These are phyloP conservation scores for Trypanosoma lewisi DNA, from an alignment of 208 protist species.

Conservation along the genomic window DNA sequence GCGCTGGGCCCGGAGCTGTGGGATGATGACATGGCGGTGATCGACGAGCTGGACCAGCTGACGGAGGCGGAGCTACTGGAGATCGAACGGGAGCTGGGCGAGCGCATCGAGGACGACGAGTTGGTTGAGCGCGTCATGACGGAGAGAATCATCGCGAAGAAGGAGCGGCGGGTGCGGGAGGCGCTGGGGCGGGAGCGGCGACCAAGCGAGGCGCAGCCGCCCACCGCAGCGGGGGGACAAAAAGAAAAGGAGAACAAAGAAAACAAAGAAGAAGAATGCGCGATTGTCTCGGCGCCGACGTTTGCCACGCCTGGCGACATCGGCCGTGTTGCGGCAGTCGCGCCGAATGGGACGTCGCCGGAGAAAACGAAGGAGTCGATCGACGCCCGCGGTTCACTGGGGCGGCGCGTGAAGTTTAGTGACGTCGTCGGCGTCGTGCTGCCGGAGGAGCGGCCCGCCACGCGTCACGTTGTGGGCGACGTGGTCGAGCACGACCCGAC, in stretches of 20 bases:
- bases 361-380: not conserved
- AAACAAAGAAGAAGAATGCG: too few relatives aligned
- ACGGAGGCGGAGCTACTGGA: conserved; percentile 80
- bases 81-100: conserved; percentile 68
- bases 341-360: not conserved
- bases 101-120: conserved; percentile 64
- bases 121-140: conserved; percentile 77
- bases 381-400: not conserved
- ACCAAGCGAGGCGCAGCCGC: not conserved
- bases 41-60: conserved; percentile 76
- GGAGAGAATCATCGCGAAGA: conserved; percentile 80
- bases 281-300: not conserved
- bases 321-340: conserved; percentile 5
- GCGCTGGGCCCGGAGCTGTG: conserved; percentile 4
- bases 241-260: not conserved
- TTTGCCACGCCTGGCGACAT: conserved; percentile 47
- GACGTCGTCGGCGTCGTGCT: conserved; percentile 29
- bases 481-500: conserved; percentile 45
- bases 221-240: not conserved
- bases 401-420: conserved; percentile 38
- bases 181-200: conserved; percentile 30
- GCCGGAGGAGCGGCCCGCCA: not conserved
- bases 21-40: conserved; percentile 39
- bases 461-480: conserved; percentile 34
- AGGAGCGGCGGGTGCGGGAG: conserved; percentile 59